These are phyloP conservation scores for Vicia sativa DNA, from an alignment of 306 rosid species.

Conservation along the genomic window DNA sequence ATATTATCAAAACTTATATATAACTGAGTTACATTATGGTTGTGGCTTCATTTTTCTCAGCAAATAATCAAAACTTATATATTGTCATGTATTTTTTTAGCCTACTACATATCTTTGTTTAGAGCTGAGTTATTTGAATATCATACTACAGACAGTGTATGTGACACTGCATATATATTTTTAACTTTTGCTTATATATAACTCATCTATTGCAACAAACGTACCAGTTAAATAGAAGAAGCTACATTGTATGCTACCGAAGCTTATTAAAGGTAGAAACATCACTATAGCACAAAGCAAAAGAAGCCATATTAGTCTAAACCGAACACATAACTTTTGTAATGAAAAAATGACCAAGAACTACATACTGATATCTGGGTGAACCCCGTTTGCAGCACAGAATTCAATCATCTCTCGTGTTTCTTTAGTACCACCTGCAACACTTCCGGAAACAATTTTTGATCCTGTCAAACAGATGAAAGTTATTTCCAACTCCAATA, in stretches of 20 bases:
- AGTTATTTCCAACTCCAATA: background rate
- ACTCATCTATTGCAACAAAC: too few species aligned
- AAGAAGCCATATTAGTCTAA: background rate
- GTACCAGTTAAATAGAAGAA: too few species aligned
- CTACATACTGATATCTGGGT: constrained; percentile 73
- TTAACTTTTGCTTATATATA: too few species aligned
- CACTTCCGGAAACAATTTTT: constrained; percentile 64
- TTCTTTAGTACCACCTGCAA: constrained; percentile 67
- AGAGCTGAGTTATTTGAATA: too few species aligned
- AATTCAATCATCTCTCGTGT: constrained; percentile 77
- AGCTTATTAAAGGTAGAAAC: background rate
- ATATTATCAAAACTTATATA: too few species aligned
- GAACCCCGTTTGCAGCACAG: constrained; percentile 63
- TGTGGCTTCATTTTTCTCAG: background rate
- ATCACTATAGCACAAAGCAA: background rate
- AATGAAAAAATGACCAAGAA: constrained; percentile 30
- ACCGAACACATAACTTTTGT: background rate
- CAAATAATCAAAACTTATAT: background rate
- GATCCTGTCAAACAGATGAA: constrained; percentile 50
- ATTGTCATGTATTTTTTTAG: background rate
- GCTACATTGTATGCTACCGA: too few species aligned
- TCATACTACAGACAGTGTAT: too few species aligned
- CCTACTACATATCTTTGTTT: background rate
- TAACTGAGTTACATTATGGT: too few species aligned
- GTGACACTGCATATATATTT: too few species aligned